Percentiles rank a stretch among this genome's conserved stretches.
These are phyloP conservation scores for Scutellaria baicalensis DNA, from an alignment of 257 asterid species.

Conservation along the genomic window DNA sequence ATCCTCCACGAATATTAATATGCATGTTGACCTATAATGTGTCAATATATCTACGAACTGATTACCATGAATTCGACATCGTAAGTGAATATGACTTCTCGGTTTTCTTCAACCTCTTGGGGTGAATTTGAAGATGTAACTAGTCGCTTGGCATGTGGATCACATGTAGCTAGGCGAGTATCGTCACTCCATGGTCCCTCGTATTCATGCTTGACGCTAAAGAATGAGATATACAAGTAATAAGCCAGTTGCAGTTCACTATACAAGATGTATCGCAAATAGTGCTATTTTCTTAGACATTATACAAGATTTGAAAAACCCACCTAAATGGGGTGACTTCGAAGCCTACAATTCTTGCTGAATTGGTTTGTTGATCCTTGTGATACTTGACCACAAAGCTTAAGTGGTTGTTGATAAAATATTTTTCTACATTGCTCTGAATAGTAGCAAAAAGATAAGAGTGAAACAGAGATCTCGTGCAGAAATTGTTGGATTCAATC, in stretches of 20 bases:
- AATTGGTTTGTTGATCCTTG: slow-evolving; percentile 45
- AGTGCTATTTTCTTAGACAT: neutral
- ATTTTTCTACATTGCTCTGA: slow-evolving; percentile 59
- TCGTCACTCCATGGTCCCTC: slow-evolving; percentile 48
- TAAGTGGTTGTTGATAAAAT: slow-evolving; percentile 64
- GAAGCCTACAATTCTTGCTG: slow-evolving; percentile 69
- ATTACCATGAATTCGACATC: slow-evolving; percentile 58
- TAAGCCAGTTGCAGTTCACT: neutral
- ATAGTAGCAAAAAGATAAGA: neutral
- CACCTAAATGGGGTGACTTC: slow-evolving; percentile 72
- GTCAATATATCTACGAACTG: neutral
- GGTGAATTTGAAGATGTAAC: slow-evolving; percentile 55
- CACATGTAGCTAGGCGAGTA: slow-evolving; percentile 49
- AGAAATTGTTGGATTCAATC: neutral
- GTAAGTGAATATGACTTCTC: slow-evolving; percentile 62
- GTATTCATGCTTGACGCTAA: slow-evolving; percentile 59
- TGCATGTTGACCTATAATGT: neutral
- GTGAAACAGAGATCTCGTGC: neutral
- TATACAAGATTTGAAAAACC: neutral
- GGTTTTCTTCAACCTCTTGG: slow-evolving; percentile 52
- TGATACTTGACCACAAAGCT: slow-evolving; percentile 57
- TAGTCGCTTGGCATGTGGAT: slow-evolving; percentile 49
- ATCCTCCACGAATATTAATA: neutral
- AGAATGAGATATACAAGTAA: slow-evolving; percentile 4
- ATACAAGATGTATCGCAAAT: neutral